Conservation (phyloP, 306 rosid species). For the Purshia tridentata region DNA sequence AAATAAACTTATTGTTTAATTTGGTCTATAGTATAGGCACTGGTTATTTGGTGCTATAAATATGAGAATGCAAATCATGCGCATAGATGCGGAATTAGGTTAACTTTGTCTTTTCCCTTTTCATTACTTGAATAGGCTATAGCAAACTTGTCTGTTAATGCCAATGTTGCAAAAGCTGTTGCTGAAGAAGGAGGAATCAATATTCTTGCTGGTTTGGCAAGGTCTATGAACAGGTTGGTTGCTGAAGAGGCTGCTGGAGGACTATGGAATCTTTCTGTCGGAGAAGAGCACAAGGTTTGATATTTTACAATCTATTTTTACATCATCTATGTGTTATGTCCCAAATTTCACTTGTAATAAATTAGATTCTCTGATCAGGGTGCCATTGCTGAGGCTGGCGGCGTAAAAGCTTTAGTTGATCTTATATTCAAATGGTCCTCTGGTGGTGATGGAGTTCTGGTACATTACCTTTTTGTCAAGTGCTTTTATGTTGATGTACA, state of each 20-base stretch:
- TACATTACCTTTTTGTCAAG: slow-evolving; percentile 42
- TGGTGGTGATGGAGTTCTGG: slow-evolving; percentile 97
- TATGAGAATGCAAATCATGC: slow-evolving; percentile 10
- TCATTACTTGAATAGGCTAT: slow-evolving; percentile 61
- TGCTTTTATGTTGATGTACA: slow-evolving; percentile 18
- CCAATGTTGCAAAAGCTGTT: slow-evolving; percentile 95
- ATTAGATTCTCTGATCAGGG: slow-evolving; percentile 53
- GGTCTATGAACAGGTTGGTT: slow-evolving; percentile 94
- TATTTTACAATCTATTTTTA: slow-evolving; percentile 22
- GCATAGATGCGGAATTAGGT: slow-evolving; percentile 14
- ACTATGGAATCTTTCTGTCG: slow-evolving; percentile 98
- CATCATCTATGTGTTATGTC: slow-evolving; percentile 16
- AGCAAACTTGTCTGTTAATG: slow-evolving; percentile 97
- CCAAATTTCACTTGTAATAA: slow-evolving; percentile 25
- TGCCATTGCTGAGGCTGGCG: slow-evolving; percentile 98
- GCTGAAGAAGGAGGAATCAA: slow-evolving; percentile 98
- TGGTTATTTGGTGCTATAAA: slow-evolving; percentile 21
- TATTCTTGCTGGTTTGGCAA: slow-evolving; percentile 95
- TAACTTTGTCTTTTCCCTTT: slow-evolving; percentile 2
- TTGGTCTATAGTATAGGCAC: slow-evolving; percentile 10
- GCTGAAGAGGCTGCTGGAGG: slow-evolving; percentile 99
- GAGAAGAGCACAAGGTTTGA: slow-evolving; percentile 96
- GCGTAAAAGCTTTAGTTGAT: slow-evolving; percentile 93
- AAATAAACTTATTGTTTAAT: background rate
- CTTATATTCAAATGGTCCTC: slow-evolving; percentile 98